Evolutionary conservation across 1,284 basidiomycete genomes (phyloP).

Genomic region (Cryptococcus sp.): DNA sequence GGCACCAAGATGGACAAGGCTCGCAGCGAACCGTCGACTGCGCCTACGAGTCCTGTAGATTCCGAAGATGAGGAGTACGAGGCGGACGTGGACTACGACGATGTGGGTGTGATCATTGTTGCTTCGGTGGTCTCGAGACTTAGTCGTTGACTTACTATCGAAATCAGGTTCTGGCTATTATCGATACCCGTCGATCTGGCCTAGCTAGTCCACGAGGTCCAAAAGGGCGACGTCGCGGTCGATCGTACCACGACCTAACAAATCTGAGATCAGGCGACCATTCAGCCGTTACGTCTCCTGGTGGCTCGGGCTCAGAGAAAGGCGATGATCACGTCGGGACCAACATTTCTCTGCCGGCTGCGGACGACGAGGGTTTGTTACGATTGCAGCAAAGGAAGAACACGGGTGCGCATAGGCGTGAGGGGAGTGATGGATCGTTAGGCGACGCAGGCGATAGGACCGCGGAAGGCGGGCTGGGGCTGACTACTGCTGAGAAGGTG

Average conservation of each 20-base stretch:
- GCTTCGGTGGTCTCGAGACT: not conserved
- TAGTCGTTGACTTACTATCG: not conserved
- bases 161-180: conserved; percentile 47
- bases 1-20: conserved; percentile 36
- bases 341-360: conserved; percentile 17
- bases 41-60: conserved; percentile 48
- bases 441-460: conserved; percentile 1
- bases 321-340: not conserved
- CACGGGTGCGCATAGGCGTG: conserved; percentile 7
- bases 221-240: conserved; percentile 31
- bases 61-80: conserved; percentile 53
- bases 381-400: conserved; percentile 27
- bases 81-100: conserved; percentile 58
- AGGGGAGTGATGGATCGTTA: conserved; percentile 2
- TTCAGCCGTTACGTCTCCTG: conserved; percentile 3
- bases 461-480: conserved; percentile 6
- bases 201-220: conserved; percentile 34
- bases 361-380: conserved; percentile 28
- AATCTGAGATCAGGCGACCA: conserved; percentile 8
- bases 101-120: conserved; percentile 41
- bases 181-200: conserved; percentile 40
- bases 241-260: conserved; percentile 39
- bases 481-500: conserved; percentile 5
- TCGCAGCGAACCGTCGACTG: conserved; percentile 39
- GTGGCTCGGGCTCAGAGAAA: conserved; percentile 1